phyloP scores from a whole-genome alignment of 2,329 filamentous ascomycete species.

The Chaetomium sp. region DNA sequence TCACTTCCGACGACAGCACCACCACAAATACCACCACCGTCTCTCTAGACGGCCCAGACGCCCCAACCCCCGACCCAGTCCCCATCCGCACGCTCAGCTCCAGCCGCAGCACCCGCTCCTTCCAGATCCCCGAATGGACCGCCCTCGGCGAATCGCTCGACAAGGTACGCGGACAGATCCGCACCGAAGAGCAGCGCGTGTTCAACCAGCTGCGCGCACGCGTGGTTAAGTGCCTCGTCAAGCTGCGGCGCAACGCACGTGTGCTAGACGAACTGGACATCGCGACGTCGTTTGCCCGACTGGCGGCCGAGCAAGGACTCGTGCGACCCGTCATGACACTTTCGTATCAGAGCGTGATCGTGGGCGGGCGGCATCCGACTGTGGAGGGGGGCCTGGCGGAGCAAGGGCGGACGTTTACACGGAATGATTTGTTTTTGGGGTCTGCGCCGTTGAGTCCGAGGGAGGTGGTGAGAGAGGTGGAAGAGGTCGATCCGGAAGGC shows the following conservation, averaged over 20 bases:
- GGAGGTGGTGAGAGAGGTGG: slow-evolving; percentile 38
- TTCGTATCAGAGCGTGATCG: slow-evolving; percentile 56
- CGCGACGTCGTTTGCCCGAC: slow-evolving; percentile 71
- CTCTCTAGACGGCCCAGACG: not conserved
- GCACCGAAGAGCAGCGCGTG: slow-evolving; percentile 75
- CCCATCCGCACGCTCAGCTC: slow-evolving; percentile 57
- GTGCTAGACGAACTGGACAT: slow-evolving; percentile 93
- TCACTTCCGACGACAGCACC: slow-evolving; percentile 18
- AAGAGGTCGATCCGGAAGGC: no score
- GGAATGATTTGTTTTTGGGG: slow-evolving; percentile 73
- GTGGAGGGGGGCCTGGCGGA: slow-evolving; percentile 77
- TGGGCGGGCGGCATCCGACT: slow-evolving; percentile 85
- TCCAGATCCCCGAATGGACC: slow-evolving; percentile 81
- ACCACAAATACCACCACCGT: slow-evolving; percentile 2
- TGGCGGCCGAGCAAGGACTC: slow-evolving; percentile 69
- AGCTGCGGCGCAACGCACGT: slow-evolving; percentile 80
- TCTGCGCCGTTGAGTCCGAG: not conserved
- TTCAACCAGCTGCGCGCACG: slow-evolving; percentile 66
- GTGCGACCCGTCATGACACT: slow-evolving; percentile 66
- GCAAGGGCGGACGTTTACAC: slow-evolving; percentile 73
- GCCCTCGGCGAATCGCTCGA: slow-evolving; percentile 73
- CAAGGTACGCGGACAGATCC: slow-evolving; percentile 68
- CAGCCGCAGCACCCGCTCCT: slow-evolving; percentile 77
- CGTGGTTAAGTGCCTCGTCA: slow-evolving; percentile 76
- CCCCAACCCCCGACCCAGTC: slow-evolving; percentile 14